Percentiles rank a stretch among this genome's conserved stretches.
Evolutionary conservation across 192 early-diverging fungal genomes (phyloP).

Genomic region (Geosiphon pyriformis): DNA sequence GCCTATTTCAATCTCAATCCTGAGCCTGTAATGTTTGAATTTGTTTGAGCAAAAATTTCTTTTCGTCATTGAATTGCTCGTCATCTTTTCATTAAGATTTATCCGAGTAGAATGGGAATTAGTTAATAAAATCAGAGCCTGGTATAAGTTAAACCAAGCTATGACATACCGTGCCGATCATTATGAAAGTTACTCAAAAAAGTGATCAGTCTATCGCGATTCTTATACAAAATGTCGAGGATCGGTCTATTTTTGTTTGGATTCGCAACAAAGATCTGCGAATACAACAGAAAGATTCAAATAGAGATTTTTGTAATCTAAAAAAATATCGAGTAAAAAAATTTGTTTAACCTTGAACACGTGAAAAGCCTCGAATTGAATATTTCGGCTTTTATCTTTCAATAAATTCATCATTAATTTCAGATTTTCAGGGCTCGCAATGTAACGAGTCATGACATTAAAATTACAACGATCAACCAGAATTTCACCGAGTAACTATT

Average conservation of each 20-base stretch:
- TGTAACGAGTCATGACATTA: conserved; percentile 92
- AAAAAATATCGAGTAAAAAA: conserved; percentile 19
- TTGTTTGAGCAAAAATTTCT: conserved; percentile 90
- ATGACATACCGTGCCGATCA: conserved; percentile 85
- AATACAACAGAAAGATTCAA: background rate
- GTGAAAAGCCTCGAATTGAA: conserved; percentile 99
- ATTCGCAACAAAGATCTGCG: conserved; percentile 94
- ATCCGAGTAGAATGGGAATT: background rate
- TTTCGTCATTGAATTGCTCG: conserved; percentile 99
- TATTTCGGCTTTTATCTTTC: conserved; percentile 92
- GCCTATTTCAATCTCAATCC: background rate
- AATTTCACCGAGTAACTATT: conserved; percentile 90
- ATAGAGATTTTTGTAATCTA: background rate
- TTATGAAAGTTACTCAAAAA: conserved; percentile 93
- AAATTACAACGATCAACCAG: conserved; percentile 94
- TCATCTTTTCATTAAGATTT: conserved; percentile 59
- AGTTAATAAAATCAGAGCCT: background rate
- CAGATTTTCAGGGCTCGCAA: conserved; percentile 85
- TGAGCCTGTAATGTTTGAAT: conserved; percentile 52
- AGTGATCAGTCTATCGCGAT: conserved; percentile 81
- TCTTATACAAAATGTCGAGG: conserved; percentile 85
- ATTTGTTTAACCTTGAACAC: conserved; percentile 99
- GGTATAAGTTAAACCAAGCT: background rate
- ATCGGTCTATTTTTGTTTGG: conserved; percentile 94
- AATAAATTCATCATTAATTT: conserved; percentile 98